Percentiles rank a stretch among this genome's conserved stretches.
These are phyloP conservation scores for Fonsecaea nubica DNA, from an alignment of 2,329 filamentous ascomycete species.

Conservation along the genomic window DNA sequence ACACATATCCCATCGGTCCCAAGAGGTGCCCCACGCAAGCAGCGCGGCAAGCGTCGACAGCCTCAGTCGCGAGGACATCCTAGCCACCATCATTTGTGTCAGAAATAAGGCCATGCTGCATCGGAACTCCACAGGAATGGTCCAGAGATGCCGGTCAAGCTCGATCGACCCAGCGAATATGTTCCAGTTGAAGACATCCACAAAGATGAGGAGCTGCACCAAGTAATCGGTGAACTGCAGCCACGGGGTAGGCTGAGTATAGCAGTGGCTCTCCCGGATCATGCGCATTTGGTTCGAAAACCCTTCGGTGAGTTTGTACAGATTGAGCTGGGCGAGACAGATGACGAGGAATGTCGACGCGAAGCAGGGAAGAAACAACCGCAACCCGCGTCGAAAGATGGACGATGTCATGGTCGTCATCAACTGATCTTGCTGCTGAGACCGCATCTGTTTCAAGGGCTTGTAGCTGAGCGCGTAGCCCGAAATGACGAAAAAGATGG, in stretches of 20 bases:
- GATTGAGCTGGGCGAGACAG: constrained; percentile 42
- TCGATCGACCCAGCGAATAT: constrained; percentile 36
- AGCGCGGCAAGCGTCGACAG: constrained; percentile 22
- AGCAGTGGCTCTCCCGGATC: constrained; percentile 35
- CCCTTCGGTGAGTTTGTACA: constrained; percentile 35
- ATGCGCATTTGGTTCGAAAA: constrained; percentile 36
- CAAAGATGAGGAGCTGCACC: constrained; percentile 36
- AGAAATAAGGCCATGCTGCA: constrained; percentile 46
- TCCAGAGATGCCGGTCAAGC: constrained; percentile 53
- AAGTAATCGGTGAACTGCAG: constrained; percentile 35
- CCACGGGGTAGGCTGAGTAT: constrained; percentile 30
- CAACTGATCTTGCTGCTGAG: constrained; percentile 46
- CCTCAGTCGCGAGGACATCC: constrained; percentile 27
- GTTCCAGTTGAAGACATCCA: constrained; percentile 39
- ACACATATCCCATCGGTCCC: constrained; percentile 53
- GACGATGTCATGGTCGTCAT: constrained; percentile 51
- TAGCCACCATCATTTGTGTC: constrained; percentile 29
- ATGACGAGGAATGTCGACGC: constrained; percentile 49
- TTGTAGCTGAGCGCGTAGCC: constrained; percentile 57
- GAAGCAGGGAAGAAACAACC: constrained; percentile 51
- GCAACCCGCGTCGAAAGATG: constrained; percentile 52
- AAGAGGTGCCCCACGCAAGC: constrained; percentile 38
- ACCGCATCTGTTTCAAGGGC: constrained; percentile 49
- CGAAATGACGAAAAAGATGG: constrained; percentile 57
- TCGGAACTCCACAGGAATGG: constrained; percentile 55